phyloP scores from a whole-genome alignment of 441 rosid genomes.

The Kokia cookei region DNA sequence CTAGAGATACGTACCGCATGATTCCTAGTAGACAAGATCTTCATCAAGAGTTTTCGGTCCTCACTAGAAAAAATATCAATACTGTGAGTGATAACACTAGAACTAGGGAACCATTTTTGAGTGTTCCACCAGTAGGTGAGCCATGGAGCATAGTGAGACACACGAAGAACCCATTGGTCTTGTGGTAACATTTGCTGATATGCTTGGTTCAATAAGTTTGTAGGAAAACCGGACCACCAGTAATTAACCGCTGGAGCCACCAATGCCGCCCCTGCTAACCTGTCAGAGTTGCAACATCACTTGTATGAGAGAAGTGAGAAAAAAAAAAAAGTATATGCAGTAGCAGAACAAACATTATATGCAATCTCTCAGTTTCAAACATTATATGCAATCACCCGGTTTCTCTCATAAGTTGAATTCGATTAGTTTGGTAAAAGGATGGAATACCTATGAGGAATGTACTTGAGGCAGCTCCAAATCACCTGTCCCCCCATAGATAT shows the following conservation, averaged over 20 bases:
- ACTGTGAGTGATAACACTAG: conserved; percentile 7
- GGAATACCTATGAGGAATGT: conserved; percentile 51
- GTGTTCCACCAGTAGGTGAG: conserved; percentile 56
- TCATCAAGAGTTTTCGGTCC: conserved; percentile 21
- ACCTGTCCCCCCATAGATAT: conserved; percentile 48
- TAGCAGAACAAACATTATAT: background rate
- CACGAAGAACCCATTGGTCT: conserved; percentile 45
- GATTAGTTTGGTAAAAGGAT: background rate
- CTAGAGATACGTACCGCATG: conserved; percentile 7
- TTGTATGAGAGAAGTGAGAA: background rate
- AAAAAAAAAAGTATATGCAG: background rate
- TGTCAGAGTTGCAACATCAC: conserved; percentile 8
- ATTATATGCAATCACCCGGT: background rate
- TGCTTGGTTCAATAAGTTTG: conserved; percentile 35
- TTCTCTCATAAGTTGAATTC: background rate
- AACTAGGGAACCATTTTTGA: conserved; percentile 43
- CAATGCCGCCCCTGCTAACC: conserved; percentile 42
- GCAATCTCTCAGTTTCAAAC: background rate
- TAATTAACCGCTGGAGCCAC: conserved; percentile 38
- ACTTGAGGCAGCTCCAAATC: conserved; percentile 51
- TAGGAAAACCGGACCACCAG: conserved; percentile 52
- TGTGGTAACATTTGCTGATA: conserved; percentile 17
- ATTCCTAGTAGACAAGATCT: background rate
- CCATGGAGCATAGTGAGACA: conserved; percentile 47
- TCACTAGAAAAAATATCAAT: conserved; percentile 19